phyloP scores from a whole-genome alignment of 2,329 filamentous ascomycete genomes.

The Alternaria postmessia region DNA sequence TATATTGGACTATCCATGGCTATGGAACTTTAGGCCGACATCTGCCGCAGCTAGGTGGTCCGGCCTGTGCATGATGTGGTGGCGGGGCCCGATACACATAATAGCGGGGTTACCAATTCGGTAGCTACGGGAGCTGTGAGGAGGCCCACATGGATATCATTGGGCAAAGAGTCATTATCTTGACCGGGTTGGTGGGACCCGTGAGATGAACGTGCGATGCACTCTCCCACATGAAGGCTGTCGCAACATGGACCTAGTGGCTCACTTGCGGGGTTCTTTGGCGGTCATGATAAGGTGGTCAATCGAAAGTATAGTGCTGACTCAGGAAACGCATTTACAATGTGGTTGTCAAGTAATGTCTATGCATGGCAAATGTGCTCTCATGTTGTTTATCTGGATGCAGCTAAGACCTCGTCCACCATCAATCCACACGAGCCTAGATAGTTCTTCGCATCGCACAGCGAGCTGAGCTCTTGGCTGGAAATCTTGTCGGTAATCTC shows the following conservation, averaged over 20 bases:
- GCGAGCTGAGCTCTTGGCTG: constrained; percentile 58
- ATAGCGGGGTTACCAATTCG: constrained; percentile 37
- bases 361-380: background rate
- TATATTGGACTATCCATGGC: constrained; percentile 39
- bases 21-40: constrained; percentile 28
- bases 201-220: constrained; percentile 10
- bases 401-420: constrained; percentile 46
- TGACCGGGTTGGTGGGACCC: constrained; percentile 33
- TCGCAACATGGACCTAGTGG: constrained; percentile 12
- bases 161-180: background rate
- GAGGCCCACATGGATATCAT: constrained; percentile 21
- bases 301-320: constrained; percentile 8
- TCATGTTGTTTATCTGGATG: constrained; percentile 31
- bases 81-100: constrained; percentile 36
- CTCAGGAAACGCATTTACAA: constrained; percentile 15
- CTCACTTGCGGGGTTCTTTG: constrained; percentile 21
- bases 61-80: constrained; percentile 43
- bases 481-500: constrained; percentile 56
- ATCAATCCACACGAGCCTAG: constrained; percentile 47
- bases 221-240: constrained; percentile 11
- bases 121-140: constrained; percentile 24
- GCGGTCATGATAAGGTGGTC: background rate
- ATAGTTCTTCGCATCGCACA: constrained; percentile 65
- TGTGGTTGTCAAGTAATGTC: background rate
- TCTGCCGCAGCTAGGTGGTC: constrained; percentile 45